Evolutionary conservation across 768 basidiomycete species (phyloP).

Genomic region (Cystobasidiopsis lactophilus): DNA sequence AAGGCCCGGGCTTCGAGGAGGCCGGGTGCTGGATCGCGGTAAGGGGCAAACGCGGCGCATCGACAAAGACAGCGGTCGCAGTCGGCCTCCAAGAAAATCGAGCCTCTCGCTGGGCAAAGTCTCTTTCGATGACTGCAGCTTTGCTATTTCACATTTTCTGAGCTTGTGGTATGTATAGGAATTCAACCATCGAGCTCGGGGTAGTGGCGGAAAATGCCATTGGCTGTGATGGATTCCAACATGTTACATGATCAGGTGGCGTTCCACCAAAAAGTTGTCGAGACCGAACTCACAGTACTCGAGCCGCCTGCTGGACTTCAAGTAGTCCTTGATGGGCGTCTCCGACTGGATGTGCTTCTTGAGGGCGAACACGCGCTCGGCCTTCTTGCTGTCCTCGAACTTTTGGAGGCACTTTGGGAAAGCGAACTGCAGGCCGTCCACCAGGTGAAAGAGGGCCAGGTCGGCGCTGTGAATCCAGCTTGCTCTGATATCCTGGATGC

Average conservation of each 20-base stretch:
- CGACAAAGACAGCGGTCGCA: no score
- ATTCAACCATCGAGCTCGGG: conserved; percentile 8
- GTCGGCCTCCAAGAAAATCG: no score
- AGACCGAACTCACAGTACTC: conserved; percentile 1
- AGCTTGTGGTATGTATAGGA: no score
- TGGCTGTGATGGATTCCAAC: background rate
- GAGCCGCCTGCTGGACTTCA: conserved; percentile 11
- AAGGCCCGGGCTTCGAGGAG: no score
- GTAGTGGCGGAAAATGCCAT: conserved; percentile 4
- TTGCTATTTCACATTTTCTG: no score
- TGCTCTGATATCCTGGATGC: no score
- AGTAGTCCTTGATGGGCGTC: conserved; percentile 14
- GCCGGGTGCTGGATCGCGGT: no score
- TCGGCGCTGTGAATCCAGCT: conserved; percentile 25
- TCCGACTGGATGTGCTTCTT: conserved; percentile 24
- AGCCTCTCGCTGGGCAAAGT: no score
- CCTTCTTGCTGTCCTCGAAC: conserved; percentile 18
- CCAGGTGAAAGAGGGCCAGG: conserved; percentile 28
- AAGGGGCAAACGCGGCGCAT: no score
- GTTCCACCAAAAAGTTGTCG: background rate
- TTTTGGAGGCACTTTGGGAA: conserved; percentile 26
- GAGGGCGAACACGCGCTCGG: conserved; percentile 23
- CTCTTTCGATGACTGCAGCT: no score
- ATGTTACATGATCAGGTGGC: background rate
- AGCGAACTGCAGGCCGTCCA: conserved; percentile 24